Base-by-base conservation (phyloP, 345 rosid species). In the Populus deltoides region DNA sequence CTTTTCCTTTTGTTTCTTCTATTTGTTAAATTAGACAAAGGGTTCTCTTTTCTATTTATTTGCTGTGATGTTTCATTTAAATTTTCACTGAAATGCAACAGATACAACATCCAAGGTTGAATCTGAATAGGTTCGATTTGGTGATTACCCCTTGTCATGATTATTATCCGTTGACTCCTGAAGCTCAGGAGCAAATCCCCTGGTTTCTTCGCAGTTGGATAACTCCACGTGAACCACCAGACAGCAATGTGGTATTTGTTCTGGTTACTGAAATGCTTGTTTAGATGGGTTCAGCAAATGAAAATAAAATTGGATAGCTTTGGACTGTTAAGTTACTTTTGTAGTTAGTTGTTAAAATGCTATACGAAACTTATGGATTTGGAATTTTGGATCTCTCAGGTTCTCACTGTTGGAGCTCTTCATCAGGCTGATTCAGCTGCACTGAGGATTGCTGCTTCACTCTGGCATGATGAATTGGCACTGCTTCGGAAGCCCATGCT, bases 91-190 rank as follows among this genome's bases (percentile, higher is more conserved):
- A n/a, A 75, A 53, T 47, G 68, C 49, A 38, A 77, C 59, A 82
- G 84, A 74, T 82, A 74, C 84, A 82, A 74, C 81, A 82, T 78
- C 84, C 84, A 55, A 82, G 84, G 72, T 57, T 76, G 17, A 73
- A 49, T 7, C 72, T 82, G 63, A 49, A 66, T 65, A 82, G 68
- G 65, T 82, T 82, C 75, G 84, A 82, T 78, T 68, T 77, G 81
- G 81, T 82, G 47, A 78, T 78, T 11, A 74, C 84, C 70, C 84
- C 81, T 63, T 68, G 35, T 61, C 84, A 82, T 70, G 79, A 82
- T 70, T 82, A 82, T 74, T 82, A 82, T 74, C 84, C 78, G 38
- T 55, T 82, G 67, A 82, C 84, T 70, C 81, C 76, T 38, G 72
- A 78, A 18, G 81, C 68, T 53, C 81, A 78, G 68, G 18, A 78